phyloP scores from a whole-genome alignment of 139 green algal species.

The Chlorella sp. region DNA sequence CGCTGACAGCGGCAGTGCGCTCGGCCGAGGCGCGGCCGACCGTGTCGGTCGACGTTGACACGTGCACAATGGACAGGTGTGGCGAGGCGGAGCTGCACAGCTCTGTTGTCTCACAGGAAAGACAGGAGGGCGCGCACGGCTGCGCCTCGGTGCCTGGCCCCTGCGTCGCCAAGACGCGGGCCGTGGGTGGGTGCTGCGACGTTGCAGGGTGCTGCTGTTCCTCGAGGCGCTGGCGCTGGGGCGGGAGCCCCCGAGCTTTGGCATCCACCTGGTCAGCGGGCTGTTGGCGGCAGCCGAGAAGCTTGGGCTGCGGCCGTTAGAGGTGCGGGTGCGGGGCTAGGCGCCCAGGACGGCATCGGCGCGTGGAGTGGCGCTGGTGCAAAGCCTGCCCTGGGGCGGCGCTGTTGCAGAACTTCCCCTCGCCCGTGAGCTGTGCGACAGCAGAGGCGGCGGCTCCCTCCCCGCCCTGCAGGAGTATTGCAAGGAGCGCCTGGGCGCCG shows the following conservation, averaged over 20 bases:
- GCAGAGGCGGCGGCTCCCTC: no score
- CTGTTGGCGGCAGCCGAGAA: slow-evolving; percentile 41
- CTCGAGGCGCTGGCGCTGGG: slow-evolving; percentile 54
- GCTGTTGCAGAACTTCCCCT: no score
- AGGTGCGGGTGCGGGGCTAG: slow-evolving; percentile 23
- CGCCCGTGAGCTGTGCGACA: no score
- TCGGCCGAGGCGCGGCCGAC: background rate
- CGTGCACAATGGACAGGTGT: slow-evolving; percentile 67
- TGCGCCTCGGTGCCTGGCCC: background rate
- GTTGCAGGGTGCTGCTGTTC: slow-evolving; percentile 64
- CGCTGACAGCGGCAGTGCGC: slow-evolving; percentile 55
- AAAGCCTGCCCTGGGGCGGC: no score
- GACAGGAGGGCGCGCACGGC: no score
- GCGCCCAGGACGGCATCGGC: no score
- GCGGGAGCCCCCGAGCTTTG: slow-evolving; percentile 43
- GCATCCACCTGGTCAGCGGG: slow-evolving; percentile 44
- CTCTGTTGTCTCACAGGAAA: no score
- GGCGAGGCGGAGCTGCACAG: no score
- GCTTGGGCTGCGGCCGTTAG: slow-evolving; percentile 55
- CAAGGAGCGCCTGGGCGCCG: slow-evolving; percentile 39
- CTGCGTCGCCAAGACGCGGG: background rate
- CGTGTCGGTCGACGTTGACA: slow-evolving; percentile 58
- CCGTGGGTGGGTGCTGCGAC: no score
- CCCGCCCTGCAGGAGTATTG: slow-evolving; percentile 54
- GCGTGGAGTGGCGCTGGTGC: no score